Evolutionary conservation across 768 basidiomycete genomes (phyloP).

Genomic region (Pleurotus tuber-regium): DNA sequence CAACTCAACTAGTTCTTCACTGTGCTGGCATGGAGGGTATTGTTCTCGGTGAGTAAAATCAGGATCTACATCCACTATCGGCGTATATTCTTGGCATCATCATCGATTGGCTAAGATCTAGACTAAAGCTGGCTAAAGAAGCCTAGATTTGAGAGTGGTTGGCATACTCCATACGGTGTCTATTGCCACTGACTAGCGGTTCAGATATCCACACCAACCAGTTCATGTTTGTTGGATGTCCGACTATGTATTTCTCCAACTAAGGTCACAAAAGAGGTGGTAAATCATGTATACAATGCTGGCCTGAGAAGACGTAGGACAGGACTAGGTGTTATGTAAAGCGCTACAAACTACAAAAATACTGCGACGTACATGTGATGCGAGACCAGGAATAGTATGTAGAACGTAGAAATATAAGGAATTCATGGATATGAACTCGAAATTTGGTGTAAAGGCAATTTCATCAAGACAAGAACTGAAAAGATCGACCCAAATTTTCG

Average conservation of each 20-base stretch:
- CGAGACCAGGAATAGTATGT: not conserved
- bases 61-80: not conserved
- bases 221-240: not conserved
- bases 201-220: constrained; percentile 1
- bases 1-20: no score
- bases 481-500: not conserved
- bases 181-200: not conserved
- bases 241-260: not conserved
- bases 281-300: not conserved
- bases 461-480: not conserved
- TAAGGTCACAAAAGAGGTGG: not conserved
- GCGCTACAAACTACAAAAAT: constrained; percentile 12
- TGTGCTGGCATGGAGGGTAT: no score
- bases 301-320: not conserved
- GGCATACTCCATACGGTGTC: not conserved
- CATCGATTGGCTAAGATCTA: not conserved
- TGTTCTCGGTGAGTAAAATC: no score
- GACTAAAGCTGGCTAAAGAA: not conserved
- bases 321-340: not conserved
- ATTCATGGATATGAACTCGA: not conserved
- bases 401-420: no score
- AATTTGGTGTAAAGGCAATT: not conserved
- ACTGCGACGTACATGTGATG: constrained; percentile 8
- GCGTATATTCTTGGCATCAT: not conserved
- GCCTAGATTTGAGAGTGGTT: not conserved